Base-by-base conservation (phyloP, 805 yeast genomes). In the Lachancea mirantina region DNA sequence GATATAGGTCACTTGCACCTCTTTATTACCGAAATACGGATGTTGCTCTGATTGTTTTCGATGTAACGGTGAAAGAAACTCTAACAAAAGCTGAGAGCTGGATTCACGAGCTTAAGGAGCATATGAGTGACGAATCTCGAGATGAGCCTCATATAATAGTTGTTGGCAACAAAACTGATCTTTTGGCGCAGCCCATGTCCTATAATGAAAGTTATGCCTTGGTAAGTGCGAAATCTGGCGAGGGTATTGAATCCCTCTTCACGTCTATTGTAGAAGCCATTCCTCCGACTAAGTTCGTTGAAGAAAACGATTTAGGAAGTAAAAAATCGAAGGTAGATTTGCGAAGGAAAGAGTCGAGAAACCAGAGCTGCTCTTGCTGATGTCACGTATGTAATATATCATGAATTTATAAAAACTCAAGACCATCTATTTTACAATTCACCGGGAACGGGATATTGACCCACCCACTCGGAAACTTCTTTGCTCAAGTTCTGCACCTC, bases 361-460 rank as follows among this genome's bases (percentile, higher is more conserved):
- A n/a, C n/a, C n/a, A n/a, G n/a, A n/a, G n/a, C n/a, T n/a, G n/a
- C n/a, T 14, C 8, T n/a, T 23, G 26, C 11, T 23, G 26, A 23
- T 23, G 3, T n/a, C n/a, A n/a, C n/a, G n/a, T n/a, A n/a, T n/a
- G n/a, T n/a, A n/a, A n/a, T n/a, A n/a, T n/a, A n/a, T n/a, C n/a
- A n/a, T n/a, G n/a, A n/a, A n/a, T n/a, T n/a, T n/a, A n/a, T n/a
- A n/a, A n/a, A n/a, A n/a, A n/a, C n/a, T n/a, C n/a, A n/a, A n/a
- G n/a, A n/a, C n/a, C n/a, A n/a, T n/a, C 17, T 11, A 17, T 15
- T 19, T 46, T 41, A 57, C 28, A 68, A 52, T 38, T 82, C 94
- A 49, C 95, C 95, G 33, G 96, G 96, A 42, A 87, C 94, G 17
- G 95, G 95, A 65, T 67, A 85, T 41, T 71, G 53, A 23, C 78